These are phyloP conservation scores for Myriosclerotinia curreyana DNA, from an alignment of 2,329 filamentous ascomycete species.

Conservation along the genomic window DNA sequence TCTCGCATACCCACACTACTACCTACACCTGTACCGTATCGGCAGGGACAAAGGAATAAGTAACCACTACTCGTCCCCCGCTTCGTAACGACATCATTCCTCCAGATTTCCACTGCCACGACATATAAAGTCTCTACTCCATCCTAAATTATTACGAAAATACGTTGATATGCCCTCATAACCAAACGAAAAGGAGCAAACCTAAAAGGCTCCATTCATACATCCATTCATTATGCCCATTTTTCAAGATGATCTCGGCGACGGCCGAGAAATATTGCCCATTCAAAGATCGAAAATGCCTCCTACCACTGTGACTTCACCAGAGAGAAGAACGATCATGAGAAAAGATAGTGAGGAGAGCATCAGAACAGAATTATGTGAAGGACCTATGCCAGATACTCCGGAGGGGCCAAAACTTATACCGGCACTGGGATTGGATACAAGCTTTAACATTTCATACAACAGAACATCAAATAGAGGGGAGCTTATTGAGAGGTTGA, in stretches of 20 bases:
- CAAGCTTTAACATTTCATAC: constrained; percentile 26
- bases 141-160: background rate
- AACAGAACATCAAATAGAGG: constrained; percentile 56
- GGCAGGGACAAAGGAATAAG: constrained; percentile 15
- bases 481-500: constrained; percentile 80
- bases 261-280: constrained; percentile 30
- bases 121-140: constrained; percentile 9
- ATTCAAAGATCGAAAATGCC: constrained; percentile 28
- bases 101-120: background rate
- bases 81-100: constrained; percentile 14
- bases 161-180: constrained; percentile 12
- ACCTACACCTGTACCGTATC: no score
- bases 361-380: constrained; percentile 58
- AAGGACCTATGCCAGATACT: constrained; percentile 48
- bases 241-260: constrained; percentile 52
- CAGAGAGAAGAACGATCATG: constrained; percentile 27
- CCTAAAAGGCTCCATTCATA: constrained; percentile 16
- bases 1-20: constrained; percentile 20
- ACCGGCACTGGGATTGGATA: constrained; percentile 25
- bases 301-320: constrained; percentile 30
- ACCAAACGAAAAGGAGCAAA: constrained; percentile 17
- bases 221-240: constrained; percentile 51
- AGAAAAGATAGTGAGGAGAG: constrained; percentile 57
- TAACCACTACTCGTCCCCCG: constrained; percentile 1
- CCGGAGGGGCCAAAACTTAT: constrained; percentile 24